Percentiles rank a stretch among this genome's conserved stretches.
Conservation (phyloP, 2,329 filamentous ascomycete genomes). For the Fusarium graminum region DNA sequence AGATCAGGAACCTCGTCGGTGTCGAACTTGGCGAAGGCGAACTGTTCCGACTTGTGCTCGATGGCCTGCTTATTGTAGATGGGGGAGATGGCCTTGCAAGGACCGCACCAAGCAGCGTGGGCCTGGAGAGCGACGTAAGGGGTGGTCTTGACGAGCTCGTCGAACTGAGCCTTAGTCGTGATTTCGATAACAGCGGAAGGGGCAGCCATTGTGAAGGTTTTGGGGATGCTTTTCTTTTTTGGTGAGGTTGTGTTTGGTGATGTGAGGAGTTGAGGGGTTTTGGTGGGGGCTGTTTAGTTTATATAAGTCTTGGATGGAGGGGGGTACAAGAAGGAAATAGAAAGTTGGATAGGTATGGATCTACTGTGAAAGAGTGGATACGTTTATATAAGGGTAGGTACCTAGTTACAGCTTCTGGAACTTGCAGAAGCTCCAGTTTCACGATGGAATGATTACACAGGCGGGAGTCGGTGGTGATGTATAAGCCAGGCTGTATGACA, state of each 20-base stretch:
- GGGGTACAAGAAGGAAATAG: conserved; percentile 10
- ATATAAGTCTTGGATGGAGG: conserved; percentile 17
- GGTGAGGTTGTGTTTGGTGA: conserved; percentile 15
- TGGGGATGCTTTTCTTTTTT: conserved; percentile 5
- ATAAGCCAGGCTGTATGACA: conserved; percentile 43
- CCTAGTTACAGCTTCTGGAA: neutral
- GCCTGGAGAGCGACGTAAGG: conserved; percentile 69
- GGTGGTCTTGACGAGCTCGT: conserved; percentile 61
- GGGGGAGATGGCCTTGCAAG: conserved; percentile 71
- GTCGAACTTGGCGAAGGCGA: conserved; percentile 71
- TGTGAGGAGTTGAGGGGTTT: conserved; percentile 37
- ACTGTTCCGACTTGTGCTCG: conserved; percentile 54
- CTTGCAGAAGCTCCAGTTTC: conserved; percentile 26
- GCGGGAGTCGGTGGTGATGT: conserved; percentile 40
- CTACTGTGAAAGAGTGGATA: conserved; percentile 34
- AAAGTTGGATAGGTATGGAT: conserved; percentile 16
- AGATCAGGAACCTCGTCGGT: conserved; percentile 67
- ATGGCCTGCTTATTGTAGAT: conserved; percentile 64
- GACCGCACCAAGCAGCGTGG: conserved; percentile 71
- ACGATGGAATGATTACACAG: conserved; percentile 24
- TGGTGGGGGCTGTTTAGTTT: conserved; percentile 21
- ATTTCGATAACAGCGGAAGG: conserved; percentile 54
- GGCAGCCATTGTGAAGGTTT: conserved; percentile 46
- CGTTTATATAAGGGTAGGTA: conserved; percentile 9
- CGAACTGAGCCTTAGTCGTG: conserved; percentile 61